Percentiles rank a stretch among this genome's conserved stretches.
phyloP scores from a whole-genome alignment of 2,329 filamentous ascomycete species.

The Aspergillus ustus region DNA sequence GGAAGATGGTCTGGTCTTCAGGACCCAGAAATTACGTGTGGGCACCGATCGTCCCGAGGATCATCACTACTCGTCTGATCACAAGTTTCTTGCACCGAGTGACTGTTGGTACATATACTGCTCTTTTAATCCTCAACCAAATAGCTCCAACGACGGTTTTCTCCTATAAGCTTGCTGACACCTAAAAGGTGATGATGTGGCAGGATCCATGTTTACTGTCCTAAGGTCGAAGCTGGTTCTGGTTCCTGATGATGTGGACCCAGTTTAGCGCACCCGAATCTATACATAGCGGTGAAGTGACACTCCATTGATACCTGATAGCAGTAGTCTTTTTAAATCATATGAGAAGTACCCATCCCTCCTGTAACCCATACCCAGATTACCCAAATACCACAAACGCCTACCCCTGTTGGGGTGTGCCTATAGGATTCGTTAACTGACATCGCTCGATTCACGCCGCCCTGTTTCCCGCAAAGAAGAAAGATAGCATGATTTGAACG shows the following conservation, averaged over 20 bases:
- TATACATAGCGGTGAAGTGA: background rate
- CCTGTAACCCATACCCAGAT: conserved; percentile 11
- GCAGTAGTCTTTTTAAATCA: conserved; percentile 7
- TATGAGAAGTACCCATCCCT: conserved; percentile 6
- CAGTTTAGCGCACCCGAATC: background rate
- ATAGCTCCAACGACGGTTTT: background rate
- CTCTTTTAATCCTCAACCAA: background rate
- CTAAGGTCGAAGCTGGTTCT: background rate
- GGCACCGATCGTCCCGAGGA: conserved; percentile 11
- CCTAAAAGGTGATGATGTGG: background rate
- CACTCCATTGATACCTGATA: conserved; percentile 10
- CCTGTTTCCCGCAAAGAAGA: conserved; percentile 13
- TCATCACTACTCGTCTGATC: background rate
- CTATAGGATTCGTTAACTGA: conserved; percentile 2
- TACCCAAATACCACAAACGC: conserved; percentile 15
- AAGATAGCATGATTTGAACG: conserved; percentile 6
- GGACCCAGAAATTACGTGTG: conserved; percentile 13
- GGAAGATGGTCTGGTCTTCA: conserved; percentile 5
- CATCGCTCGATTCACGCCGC: conserved; percentile 7
- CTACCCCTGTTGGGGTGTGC: conserved; percentile 13
- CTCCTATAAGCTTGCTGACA: background rate
- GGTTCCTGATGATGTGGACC: conserved; percentile 2
- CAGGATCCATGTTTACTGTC: background rate
- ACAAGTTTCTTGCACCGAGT: conserved; percentile 5
- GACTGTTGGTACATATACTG: background rate